Evolutionary conservation across 352 stramenopile genomes (phyloP).

Genomic region (Plasmopara viticola): DNA sequence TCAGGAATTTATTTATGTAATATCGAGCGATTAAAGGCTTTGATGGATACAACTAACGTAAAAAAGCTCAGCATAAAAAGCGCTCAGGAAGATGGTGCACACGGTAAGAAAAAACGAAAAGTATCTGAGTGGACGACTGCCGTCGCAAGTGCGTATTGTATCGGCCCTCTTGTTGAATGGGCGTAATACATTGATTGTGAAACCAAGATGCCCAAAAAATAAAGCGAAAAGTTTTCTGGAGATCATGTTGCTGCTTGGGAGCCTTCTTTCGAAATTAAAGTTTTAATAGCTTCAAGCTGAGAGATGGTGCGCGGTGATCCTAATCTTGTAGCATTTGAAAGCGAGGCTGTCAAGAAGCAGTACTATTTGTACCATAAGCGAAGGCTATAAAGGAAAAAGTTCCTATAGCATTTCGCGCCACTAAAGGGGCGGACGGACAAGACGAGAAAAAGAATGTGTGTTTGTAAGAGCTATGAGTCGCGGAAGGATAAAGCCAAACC

Average conservation of each 20-base stretch:
- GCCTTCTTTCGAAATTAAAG: no score
- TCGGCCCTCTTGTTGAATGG: conserved; percentile 68
- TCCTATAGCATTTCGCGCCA: no score
- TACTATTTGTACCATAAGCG: conserved; percentile 71
- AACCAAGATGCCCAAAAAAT: conserved; percentile 51
- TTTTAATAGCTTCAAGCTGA: conserved; percentile 49
- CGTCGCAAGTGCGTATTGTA: conserved; percentile 33
- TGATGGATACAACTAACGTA: no score
- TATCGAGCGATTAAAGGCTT: no score
- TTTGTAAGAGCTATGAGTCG: no score
- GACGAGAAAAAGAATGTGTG: no score
- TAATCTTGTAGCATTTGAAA: conserved; percentile 1
- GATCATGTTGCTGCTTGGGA: conserved; percentile 44
- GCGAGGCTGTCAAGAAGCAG: conserved; percentile 6
- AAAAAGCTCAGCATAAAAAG: conserved; percentile 6
- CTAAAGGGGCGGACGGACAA: no score
- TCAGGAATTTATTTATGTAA: conserved; percentile 4
- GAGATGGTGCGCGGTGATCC: no score
- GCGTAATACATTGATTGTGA: conserved; percentile 60
- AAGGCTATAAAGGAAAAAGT: no score
- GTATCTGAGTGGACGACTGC: conserved; percentile 40
- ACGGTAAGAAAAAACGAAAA: conserved; percentile 17
- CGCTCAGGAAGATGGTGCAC: conserved; percentile 4
- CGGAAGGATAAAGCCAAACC: no score
- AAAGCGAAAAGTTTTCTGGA: conserved; percentile 7